Conservation (phyloP, 164 flowering plant species). For the Saururus chinensis region DNA sequence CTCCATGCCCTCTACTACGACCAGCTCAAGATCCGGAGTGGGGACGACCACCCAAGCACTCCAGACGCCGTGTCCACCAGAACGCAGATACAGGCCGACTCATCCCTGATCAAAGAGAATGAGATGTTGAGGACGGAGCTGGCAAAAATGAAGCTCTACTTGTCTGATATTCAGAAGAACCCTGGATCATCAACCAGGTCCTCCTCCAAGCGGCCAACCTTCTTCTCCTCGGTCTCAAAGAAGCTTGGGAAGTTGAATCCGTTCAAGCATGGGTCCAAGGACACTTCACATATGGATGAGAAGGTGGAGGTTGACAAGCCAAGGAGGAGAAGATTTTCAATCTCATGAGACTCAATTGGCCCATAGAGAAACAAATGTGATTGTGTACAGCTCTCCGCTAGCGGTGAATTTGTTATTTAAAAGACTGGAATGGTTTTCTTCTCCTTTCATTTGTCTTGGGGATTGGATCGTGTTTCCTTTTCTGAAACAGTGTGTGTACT, state of each 20-base stretch:
- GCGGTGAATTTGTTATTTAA: too few species aligned
- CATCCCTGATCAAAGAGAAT: conserved; percentile 62
- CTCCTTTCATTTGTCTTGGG: too few species aligned
- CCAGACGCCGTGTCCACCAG: conserved; percentile 39
- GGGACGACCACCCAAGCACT: conserved; percentile 10
- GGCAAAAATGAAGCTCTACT: conserved; percentile 65
- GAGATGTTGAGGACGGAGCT: conserved; percentile 65
- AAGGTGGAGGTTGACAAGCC: conserved; percentile 69
- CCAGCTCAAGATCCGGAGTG: conserved; percentile 76
- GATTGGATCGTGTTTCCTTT: too few species aligned
- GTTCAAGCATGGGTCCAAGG: conserved; percentile 77
- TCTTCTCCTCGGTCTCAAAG: conserved; percentile 81
- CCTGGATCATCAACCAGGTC: conserved; percentile 1
- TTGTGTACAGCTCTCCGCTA: not conserved
- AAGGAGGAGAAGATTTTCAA: conserved; percentile 83
- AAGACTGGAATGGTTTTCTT: too few species aligned
- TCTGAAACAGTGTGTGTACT: too few species aligned
- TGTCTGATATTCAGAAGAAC: conserved; percentile 51
- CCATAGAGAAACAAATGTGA: too few species aligned
- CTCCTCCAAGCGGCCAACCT: conserved; percentile 28
- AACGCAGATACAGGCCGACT: conserved; percentile 53
- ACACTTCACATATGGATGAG: conserved; percentile 46
- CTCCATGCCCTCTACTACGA: conserved; percentile 86
- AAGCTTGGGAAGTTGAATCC: conserved; percentile 86
- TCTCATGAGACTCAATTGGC: conserved; percentile 28